Base-by-base conservation (phyloP, 495 filamentous ascomycete species). In the Xylaria castorea region DNA sequence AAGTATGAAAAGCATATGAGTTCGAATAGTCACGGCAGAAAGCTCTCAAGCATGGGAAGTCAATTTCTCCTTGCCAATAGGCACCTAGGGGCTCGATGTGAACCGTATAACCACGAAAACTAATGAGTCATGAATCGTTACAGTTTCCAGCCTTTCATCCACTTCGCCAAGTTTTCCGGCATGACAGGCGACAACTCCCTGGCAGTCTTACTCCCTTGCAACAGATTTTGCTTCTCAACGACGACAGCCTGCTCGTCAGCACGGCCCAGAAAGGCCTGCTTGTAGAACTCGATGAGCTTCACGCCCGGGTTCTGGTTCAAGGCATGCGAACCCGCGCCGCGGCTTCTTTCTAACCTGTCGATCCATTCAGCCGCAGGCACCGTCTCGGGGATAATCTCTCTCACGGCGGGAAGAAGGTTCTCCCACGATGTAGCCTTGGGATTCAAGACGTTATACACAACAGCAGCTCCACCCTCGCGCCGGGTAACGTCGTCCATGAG, bases 381-480 rank as follows among this genome's bases (percentile, higher is more conserved):
- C 5, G 62, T 61, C 30, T 67, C 32, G 5, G 53, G 25, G n/a
- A 75, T 69, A 16, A 76, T 71, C 8, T 71, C 71, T 46, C 60
- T 68, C n/a, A 79, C 68, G 14, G 75, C 75, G 1, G 75, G 74
- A 1, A 79, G 72, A 1, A 79, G 60, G 20, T 70, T 50, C 6
- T 42, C n/a, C 71, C 76, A 79, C 3, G 70, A 30, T 3, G 75
- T 72, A 6, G 72, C 51, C 32, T 57, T 48, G 5, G 77, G 77
- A 34, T 79, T 79, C 12, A 76, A 57, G 34, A 79, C 71, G 63
- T 79, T 79, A 46, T 76, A 79, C 14, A 79, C 77, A 14, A 40
- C 57, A 11, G 70, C 73, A 4, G 74, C 75, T 8, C 71, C 63
- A 25, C 22, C 62, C 22, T 34, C 69, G 20, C 51, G 46, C 55